Conservation (phyloP, 1,284 basidiomycete genomes). For the Sanguinoderma infundibulare region DNA sequence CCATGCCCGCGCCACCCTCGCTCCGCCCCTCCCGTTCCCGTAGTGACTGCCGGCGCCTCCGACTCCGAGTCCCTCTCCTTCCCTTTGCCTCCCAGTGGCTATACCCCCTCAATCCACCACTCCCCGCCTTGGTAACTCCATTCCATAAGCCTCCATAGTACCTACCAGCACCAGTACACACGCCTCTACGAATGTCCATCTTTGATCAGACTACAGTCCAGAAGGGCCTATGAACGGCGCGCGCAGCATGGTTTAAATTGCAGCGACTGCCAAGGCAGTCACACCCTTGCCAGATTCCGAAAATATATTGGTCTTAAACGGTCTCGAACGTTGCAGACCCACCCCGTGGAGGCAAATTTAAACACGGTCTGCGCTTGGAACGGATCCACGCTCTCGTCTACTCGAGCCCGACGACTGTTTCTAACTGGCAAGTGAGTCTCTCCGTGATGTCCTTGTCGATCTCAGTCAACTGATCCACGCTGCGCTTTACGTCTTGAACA, state of each 20-base stretch:
- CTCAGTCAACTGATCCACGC: slow-evolving; percentile 9
- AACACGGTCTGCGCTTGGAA: background rate
- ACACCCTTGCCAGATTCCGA: background rate
- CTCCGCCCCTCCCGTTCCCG: slow-evolving; percentile 8
- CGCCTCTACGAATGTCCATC: too few species aligned
- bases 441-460: slow-evolving; percentile 9
- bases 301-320: background rate
- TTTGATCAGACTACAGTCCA: too few species aligned
- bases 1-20: background rate
- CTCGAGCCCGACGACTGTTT: too few species aligned
- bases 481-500: background rate
- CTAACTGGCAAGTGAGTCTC: slow-evolving; percentile 1
- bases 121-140: too few species aligned
- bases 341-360: background rate
- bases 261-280: too few species aligned
- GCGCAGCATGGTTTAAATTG: background rate
- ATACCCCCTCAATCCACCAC: too few species aligned
- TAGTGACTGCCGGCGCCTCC: slow-evolving; percentile 17
- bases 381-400: too few species aligned
- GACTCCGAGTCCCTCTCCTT: too few species aligned
- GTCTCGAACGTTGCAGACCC: background rate
- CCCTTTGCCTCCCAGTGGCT: too few species aligned
- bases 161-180: too few species aligned
- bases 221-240: too few species aligned
- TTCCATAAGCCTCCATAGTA: too few species aligned